Evolutionary conservation across 2,329 filamentous ascomycete species (phyloP).

Genomic region (Lachnellula arida): DNA sequence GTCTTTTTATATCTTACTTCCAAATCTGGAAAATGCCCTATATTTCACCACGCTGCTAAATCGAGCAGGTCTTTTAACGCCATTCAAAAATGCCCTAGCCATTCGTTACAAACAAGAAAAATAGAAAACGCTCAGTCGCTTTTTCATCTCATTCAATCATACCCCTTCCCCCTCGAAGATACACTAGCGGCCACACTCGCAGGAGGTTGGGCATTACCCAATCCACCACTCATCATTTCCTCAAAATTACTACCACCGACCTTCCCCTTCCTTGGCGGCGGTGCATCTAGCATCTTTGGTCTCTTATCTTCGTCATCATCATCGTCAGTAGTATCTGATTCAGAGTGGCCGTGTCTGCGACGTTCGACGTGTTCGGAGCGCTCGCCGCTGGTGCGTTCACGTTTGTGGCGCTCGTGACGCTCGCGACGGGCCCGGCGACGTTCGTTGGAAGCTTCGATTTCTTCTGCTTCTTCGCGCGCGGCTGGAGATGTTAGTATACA

Average conservation of each 20-base stretch:
- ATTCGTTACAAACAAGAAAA: no score
- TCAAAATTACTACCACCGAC: constrained; percentile 14
- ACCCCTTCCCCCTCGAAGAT: background rate
- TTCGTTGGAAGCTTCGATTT: constrained; percentile 19
- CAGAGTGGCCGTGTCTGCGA: constrained; percentile 12
- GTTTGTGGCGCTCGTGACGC: constrained; percentile 31
- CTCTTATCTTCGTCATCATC: constrained; percentile 15
- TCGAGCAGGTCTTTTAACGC: no score
- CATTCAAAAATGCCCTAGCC: no score
- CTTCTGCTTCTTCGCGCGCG: constrained; percentile 29
- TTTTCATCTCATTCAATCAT: background rate
- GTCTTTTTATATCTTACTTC: no score
- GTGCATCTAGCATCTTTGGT: constrained; percentile 26
- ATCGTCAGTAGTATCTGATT: constrained; percentile 10
- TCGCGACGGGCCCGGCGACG: constrained; percentile 29
- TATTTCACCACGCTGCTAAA: no score
- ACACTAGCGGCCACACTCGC: background rate
- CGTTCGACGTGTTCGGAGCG: constrained; percentile 4
- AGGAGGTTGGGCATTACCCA: constrained; percentile 6
- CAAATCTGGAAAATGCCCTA: no score
- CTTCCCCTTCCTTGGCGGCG: constrained; percentile 17
- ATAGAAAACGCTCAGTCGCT: no score
- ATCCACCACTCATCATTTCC: constrained; percentile 29
- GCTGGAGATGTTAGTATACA: constrained; percentile 15
- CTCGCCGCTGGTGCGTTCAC: constrained; percentile 20